These are phyloP conservation scores for Parmales sp. DNA, from an alignment of 108 stramenopile genomes.

Conservation along the genomic window DNA sequence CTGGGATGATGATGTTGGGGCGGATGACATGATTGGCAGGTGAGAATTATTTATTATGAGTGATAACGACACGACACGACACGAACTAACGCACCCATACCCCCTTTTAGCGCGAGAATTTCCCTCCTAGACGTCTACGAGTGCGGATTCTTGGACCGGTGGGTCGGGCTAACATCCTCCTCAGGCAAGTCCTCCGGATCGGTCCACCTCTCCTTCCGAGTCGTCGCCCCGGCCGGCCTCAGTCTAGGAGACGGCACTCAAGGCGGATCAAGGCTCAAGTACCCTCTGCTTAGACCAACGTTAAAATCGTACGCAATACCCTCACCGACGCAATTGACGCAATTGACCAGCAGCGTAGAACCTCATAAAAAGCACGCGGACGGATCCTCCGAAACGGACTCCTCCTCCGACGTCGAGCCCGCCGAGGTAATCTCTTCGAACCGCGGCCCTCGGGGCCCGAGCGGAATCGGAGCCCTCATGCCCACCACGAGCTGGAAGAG, in stretches of 20 bases:
- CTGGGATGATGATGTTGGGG: not conserved
- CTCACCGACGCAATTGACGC: no score
- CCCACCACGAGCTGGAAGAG: not conserved
- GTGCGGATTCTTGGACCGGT: not conserved
- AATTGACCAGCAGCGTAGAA: no score
- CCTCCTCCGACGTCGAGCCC: no score
- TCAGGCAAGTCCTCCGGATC: not conserved
- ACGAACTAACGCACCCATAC: no score
- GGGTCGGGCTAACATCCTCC: not conserved
- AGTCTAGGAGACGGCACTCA: no score
- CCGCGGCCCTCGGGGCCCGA: not conserved
- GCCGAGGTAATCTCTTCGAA: no score
- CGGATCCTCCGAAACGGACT: no score
- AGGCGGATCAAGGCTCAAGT: slow-evolving; percentile 2
- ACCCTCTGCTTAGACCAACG: not conserved
- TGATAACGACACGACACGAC: no score
- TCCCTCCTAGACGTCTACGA: not conserved
- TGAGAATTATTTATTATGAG: no score
- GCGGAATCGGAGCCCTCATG: slow-evolving; percentile 4
- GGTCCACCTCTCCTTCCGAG: not conserved
- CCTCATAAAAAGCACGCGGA: no score
- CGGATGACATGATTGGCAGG: slow-evolving; percentile 4
- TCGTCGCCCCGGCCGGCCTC: not conserved
- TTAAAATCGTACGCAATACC: not conserved
- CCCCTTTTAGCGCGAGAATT: no score